These are phyloP conservation scores for Acacia confusa DNA, from an alignment of 306 rosid species.

Conservation along the genomic window DNA sequence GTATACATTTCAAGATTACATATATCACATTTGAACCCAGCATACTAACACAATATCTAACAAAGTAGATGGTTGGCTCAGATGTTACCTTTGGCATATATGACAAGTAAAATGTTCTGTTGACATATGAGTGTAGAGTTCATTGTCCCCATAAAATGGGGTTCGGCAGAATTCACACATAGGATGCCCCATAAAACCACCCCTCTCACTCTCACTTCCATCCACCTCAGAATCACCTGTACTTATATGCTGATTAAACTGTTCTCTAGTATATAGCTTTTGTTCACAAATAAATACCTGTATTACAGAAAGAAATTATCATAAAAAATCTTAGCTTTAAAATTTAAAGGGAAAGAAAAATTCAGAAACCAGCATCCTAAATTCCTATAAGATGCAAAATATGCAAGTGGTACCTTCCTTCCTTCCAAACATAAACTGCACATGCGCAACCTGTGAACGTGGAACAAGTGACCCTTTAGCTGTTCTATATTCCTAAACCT, in stretches of 20 bases:
- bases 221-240: constrained; percentile 94
- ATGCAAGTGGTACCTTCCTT: constrained; percentile 65
- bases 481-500: constrained; percentile 78
- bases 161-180: constrained; percentile 84
- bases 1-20: constrained; percentile 24
- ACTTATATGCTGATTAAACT: constrained; percentile 74
- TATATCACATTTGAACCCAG: constrained; percentile 15
- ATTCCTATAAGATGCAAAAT: constrained; percentile 13
- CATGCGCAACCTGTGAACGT: constrained; percentile 76
- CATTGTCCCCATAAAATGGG: constrained; percentile 93
- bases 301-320: constrained; percentile 30
- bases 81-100: constrained; percentile 81
- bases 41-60: neutral
- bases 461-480: constrained; percentile 90
- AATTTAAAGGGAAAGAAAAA: constrained; percentile 9
- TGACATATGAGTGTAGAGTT: constrained; percentile 84
- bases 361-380: neutral
- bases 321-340: constrained; percentile 1
- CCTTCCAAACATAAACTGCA: constrained; percentile 92
- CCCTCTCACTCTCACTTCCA: constrained; percentile 98
- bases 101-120: constrained; percentile 95
- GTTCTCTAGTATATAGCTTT: constrained; percentile 79
- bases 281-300: constrained; percentile 96
- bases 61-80: constrained; percentile 3
- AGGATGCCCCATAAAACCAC: constrained; percentile 97